Conservation (phyloP, 1,139 yeast species). For the Candida smagusa region DNA sequence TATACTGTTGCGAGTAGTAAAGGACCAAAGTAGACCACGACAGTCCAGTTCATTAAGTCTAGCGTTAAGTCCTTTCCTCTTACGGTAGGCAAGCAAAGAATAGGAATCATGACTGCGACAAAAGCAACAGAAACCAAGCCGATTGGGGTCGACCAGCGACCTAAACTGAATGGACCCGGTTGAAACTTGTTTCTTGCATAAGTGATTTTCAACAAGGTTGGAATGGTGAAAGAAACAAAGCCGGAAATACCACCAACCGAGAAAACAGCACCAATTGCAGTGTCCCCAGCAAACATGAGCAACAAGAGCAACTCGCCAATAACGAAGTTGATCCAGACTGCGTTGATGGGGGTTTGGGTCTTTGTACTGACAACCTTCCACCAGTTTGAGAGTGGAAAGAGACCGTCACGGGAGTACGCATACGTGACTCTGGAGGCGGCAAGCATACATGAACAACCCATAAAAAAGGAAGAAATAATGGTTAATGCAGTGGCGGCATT, state of each 20-base stretch:
- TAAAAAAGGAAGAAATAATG: constrained; percentile 55
- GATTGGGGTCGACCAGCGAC: constrained; percentile 48
- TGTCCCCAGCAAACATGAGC: constrained; percentile 63
- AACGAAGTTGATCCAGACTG: constrained; percentile 62
- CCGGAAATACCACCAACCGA: constrained; percentile 77
- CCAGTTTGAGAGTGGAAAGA: constrained; percentile 57
- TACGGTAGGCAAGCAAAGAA: constrained; percentile 61
- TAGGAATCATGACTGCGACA: constrained; percentile 62
- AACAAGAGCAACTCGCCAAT: constrained; percentile 57
- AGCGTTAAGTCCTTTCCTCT: constrained; percentile 47
- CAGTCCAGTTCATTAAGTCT: constrained; percentile 68
- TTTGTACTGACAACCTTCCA: constrained; percentile 52
- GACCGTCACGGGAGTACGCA: constrained; percentile 68
- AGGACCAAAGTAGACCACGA: constrained; percentile 65
- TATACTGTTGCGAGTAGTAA: constrained; percentile 51
- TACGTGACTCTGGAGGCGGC: constrained; percentile 69
- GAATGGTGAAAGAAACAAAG: constrained; percentile 67
- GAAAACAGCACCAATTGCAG: constrained; percentile 72
- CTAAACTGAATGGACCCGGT: constrained; percentile 72
- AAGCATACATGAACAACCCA: constrained; percentile 71
- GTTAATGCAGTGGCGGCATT: constrained; percentile 59
- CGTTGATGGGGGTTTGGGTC: constrained; percentile 68
- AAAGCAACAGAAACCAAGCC: constrained; percentile 43
- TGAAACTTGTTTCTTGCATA: constrained; percentile 52
- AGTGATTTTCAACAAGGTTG: constrained; percentile 59